Percentiles rank a stretch among this genome's conserved stretches.
These are phyloP conservation scores for Metarhizium guizhouense DNA, from an alignment of 2,329 filamentous ascomycete species.

Conservation along the genomic window DNA sequence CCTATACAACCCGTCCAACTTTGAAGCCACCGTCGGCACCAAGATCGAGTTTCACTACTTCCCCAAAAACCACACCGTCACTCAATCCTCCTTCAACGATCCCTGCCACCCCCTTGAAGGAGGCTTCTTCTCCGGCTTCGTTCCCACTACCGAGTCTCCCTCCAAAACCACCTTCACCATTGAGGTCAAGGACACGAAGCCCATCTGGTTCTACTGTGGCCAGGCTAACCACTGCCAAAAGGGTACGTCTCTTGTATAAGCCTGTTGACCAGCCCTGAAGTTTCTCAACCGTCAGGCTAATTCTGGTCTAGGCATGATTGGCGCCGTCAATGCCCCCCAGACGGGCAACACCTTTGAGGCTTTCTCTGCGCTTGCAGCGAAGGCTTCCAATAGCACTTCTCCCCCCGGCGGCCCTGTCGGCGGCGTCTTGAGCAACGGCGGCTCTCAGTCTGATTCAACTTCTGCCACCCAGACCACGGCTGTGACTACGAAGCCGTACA, in stretches of 20 bases:
- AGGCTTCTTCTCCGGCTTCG: constrained; percentile 25
- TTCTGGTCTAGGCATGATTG: neutral
- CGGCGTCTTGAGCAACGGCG: neutral
- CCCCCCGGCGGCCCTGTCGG: neutral
- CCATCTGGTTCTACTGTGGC: constrained; percentile 53
- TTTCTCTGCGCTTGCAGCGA: neutral
- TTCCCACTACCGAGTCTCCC: constrained; percentile 18
- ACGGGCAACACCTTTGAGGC: neutral
- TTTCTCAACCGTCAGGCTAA: neutral
- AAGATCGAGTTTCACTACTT: constrained; percentile 36
- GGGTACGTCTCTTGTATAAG: constrained; percentile 42
- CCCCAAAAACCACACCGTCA: constrained; percentile 49
- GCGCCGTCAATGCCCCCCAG: neutral
- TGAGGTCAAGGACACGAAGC: constrained; percentile 30
- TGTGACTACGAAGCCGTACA: neutral
- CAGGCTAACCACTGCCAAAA: constrained; percentile 48
- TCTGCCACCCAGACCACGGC: neutral
- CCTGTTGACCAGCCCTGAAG: neutral
- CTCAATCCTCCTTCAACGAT: constrained; percentile 49
- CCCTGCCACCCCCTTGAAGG: constrained; percentile 47
- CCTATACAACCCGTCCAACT: constrained; percentile 40
- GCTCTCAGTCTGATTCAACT: neutral
- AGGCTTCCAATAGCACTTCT: neutral
- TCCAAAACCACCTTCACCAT: constrained; percentile 12
- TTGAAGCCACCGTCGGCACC: constrained; percentile 41